phyloP scores from a whole-genome alignment of 129 eudicot genomes.

The Glebionis coronaria region DNA sequence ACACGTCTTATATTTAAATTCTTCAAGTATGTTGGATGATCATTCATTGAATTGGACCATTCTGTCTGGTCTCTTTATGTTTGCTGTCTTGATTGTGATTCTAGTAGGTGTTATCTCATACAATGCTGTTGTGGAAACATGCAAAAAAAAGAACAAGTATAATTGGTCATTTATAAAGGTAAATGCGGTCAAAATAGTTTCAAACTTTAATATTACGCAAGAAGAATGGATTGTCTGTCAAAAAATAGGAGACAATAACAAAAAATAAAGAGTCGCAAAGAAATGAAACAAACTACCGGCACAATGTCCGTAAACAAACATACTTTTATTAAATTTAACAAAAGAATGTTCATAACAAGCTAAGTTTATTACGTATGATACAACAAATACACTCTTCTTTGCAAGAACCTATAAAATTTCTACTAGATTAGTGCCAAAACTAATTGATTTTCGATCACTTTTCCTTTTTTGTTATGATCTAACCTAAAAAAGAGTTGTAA shows the following conservation, averaged over 20 bases:
- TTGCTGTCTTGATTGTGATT: too few relatives aligned
- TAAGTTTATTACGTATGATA: constrained; percentile 21
- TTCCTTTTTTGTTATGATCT: constrained; percentile 2
- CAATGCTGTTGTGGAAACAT: too few relatives aligned
- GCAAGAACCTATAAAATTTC: constrained; percentile 23
- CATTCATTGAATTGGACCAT: too few relatives aligned
- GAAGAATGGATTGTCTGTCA: not conserved
- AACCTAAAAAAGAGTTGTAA: constrained; percentile 49
- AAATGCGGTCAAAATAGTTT: not conserved
- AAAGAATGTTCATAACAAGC: constrained; percentile 22
- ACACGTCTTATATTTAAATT: too few relatives aligned
- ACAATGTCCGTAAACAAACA: too few relatives aligned
- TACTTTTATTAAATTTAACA: not conserved
- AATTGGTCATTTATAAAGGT: not conserved
- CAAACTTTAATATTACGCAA: not conserved
- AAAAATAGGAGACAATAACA: not conserved
- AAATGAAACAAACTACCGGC: not conserved
- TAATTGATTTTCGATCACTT: constrained; percentile 18
- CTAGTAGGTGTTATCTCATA: too few relatives aligned
- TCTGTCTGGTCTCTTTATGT: too few relatives aligned
- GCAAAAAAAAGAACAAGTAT: not conserved
- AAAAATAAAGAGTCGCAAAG: not conserved
- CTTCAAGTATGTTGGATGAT: too few relatives aligned
- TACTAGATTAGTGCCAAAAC: constrained; percentile 25
- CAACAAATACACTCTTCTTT: constrained; percentile 15